These are phyloP conservation scores for Pythium apleroticum DNA, from an alignment of 352 stramenopile species.

Conservation along the genomic window DNA sequence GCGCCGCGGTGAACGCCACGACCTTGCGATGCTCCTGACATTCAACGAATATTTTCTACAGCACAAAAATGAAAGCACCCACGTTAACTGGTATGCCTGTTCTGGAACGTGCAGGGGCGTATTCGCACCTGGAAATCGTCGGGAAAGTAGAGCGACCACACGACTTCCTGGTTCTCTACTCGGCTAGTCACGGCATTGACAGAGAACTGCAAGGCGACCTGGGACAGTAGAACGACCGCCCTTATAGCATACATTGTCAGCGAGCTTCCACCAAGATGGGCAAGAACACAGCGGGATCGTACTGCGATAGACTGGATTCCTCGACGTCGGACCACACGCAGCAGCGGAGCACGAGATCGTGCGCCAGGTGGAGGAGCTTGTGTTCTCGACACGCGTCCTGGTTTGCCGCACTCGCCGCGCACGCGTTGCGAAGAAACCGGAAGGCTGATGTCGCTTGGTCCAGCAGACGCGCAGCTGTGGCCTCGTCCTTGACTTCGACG, in stretches of 20 bases:
- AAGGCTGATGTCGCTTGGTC: constrained; percentile 44
- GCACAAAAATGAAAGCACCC: too few species aligned
- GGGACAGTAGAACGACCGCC: constrained; percentile 45
- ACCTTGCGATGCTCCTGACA: constrained; percentile 79
- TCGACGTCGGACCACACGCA: constrained; percentile 66
- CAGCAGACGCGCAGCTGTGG: constrained; percentile 12
- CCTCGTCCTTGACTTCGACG: constrained; percentile 31
- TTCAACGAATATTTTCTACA: constrained; percentile 79
- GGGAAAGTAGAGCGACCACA: constrained; percentile 69
- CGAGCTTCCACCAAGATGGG: background rate
- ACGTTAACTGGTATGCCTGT: too few species aligned
- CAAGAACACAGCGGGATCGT: constrained; percentile 1
- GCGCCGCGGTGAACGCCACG: constrained; percentile 58
- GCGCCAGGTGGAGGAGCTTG: constrained; percentile 31
- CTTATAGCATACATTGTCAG: constrained; percentile 20
- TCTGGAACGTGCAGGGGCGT: too few species aligned
- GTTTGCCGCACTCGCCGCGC: constrained; percentile 43
- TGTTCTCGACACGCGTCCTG: constrained; percentile 44
- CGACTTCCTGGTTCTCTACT: constrained; percentile 40
- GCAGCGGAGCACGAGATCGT: constrained; percentile 37
- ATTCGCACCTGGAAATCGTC: constrained; percentile 59
- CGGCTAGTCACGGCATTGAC: constrained; percentile 64
- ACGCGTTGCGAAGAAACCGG: constrained; percentile 76
- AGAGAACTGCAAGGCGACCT: constrained; percentile 75
- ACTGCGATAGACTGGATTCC: constrained; percentile 48